Evolutionary conservation across 2,329 filamentous ascomycete genomes (phyloP).

Genomic region (Coniochaeta ligniaria): DNA sequence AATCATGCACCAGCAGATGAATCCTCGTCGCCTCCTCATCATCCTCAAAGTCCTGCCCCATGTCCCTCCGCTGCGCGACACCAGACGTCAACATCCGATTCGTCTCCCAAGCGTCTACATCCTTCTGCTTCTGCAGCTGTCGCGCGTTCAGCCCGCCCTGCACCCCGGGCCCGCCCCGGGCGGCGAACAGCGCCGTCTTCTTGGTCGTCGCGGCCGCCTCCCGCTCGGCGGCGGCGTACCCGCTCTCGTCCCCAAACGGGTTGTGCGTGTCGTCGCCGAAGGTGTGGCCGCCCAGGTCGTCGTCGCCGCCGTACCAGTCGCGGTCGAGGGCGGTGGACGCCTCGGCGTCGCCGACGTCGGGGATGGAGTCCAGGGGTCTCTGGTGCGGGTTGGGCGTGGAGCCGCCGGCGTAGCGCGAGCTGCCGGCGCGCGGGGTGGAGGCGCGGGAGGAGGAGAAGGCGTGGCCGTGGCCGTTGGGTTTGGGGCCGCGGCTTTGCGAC

Average conservation of each 20-base stretch:
- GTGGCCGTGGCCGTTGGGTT: slow-evolving; percentile 10
- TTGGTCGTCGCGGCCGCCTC: slow-evolving; percentile 73
- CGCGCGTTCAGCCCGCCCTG: slow-evolving; percentile 56
- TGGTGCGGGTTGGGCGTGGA: slow-evolving; percentile 41
- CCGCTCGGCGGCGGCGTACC: slow-evolving; percentile 64
- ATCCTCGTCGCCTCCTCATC: slow-evolving; percentile 87
- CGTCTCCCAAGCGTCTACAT: slow-evolving; percentile 97
- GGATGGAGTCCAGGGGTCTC: slow-evolving; percentile 54
- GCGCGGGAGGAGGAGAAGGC: slow-evolving; percentile 14
- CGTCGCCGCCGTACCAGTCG: slow-evolving; percentile 89
- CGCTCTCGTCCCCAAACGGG: slow-evolving; percentile 73
- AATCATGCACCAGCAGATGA: slow-evolving; percentile 86
- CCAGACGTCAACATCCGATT: slow-evolving; percentile 97
- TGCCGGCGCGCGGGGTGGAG: slow-evolving; percentile 19
- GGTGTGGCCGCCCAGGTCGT: slow-evolving; percentile 75
- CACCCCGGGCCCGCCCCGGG: slow-evolving; percentile 10
- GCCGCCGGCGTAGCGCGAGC: slow-evolving; percentile 20
- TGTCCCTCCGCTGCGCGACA: slow-evolving; percentile 81
- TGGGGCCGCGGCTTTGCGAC: slow-evolving; percentile 25
- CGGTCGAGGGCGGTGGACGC: slow-evolving; percentile 66
- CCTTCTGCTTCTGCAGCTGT: slow-evolving; percentile 79
- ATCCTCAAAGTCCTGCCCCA: slow-evolving; percentile 75
- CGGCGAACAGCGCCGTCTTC: slow-evolving; percentile 59
- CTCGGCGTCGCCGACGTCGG: slow-evolving; percentile 58
- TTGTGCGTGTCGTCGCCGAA: slow-evolving; percentile 93